Percentiles rank a stretch among this genome's conserved stretches.
phyloP scores from a whole-genome alignment of 352 stramenopile genomes.

The Globisporangium cederbergense region DNA sequence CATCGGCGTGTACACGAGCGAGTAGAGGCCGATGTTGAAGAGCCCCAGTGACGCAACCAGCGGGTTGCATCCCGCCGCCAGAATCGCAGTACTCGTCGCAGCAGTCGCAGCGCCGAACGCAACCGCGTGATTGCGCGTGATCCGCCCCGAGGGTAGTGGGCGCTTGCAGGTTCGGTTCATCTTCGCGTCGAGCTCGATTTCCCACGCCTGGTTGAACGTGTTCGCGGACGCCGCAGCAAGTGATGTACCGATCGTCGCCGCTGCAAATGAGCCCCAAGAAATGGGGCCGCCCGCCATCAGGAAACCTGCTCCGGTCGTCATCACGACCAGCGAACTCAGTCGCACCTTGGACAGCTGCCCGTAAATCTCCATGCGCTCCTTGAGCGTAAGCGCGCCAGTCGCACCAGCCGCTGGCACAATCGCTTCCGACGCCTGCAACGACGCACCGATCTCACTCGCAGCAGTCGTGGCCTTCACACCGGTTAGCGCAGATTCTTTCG shows the following conservation, averaged over 20 bases:
- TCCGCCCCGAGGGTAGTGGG: constrained; percentile 89
- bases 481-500: constrained; percentile 33
- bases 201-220: constrained; percentile 98
- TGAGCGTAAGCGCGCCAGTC: constrained; percentile 38
- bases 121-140: constrained; percentile 76
- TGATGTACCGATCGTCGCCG: constrained; percentile 92
- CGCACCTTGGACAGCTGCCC: constrained; percentile 93
- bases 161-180: constrained; percentile 97
- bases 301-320: constrained; percentile 95
- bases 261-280: constrained; percentile 83
- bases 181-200: constrained; percentile 91
- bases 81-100: constrained; percentile 82
- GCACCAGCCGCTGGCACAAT: constrained; percentile 1
- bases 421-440: not conserved
- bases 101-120: constrained; percentile 85
- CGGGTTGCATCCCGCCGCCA: constrained; percentile 92
- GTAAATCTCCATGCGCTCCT: constrained; percentile 74
- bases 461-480: constrained; percentile 30
- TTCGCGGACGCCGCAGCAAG: constrained; percentile 93
- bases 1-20: constrained; percentile 98
- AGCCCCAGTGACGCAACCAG: constrained; percentile 93
- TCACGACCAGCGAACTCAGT: constrained; percentile 94
- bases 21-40: constrained; percentile 98
- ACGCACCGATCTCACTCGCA: constrained; percentile 17
- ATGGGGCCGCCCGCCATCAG: constrained; percentile 94